A percentile compares a stretch with the other conserved stretches of the same genome.
phyloP scores from a whole-genome alignment of 257 asterid species.

The Pogostemon cablin region DNA sequence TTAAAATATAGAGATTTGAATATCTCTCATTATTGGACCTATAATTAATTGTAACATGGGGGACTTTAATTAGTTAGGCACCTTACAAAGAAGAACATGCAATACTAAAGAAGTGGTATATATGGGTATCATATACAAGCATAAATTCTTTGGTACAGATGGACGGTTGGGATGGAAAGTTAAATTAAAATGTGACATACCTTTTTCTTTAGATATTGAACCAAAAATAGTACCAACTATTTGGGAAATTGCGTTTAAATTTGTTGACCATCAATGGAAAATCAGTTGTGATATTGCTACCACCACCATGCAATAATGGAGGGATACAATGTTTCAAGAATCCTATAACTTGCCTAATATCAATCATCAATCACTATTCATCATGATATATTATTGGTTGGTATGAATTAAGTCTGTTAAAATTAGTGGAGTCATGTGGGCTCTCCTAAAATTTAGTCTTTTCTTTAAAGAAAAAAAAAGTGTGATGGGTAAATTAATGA shows the following conservation, averaged over 20 bases:
- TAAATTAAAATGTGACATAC: background rate
- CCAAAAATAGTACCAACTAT: slow-evolving; percentile 10
- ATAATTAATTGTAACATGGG: background rate
- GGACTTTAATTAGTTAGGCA: background rate
- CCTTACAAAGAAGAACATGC: background rate
- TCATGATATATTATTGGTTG: background rate
- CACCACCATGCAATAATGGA: slow-evolving; percentile 23
- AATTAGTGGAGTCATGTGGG: background rate
- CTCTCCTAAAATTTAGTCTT: too few species aligned
- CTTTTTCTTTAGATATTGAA: background rate
- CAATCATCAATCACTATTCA: background rate
- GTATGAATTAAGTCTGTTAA: background rate
- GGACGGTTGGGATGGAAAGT: slow-evolving; percentile 1
- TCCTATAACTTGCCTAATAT: slow-evolving; percentile 3
- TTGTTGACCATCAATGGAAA: slow-evolving; percentile 25
- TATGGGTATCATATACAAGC: too few species aligned
- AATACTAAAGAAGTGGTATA: background rate
- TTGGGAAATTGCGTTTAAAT: background rate
- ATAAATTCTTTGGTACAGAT: background rate
- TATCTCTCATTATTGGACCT: too few species aligned
- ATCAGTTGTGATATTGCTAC: slow-evolving; percentile 11
- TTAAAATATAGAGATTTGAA: too few species aligned
- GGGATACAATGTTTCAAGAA: slow-evolving; percentile 8
- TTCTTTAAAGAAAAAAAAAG: too few species aligned
- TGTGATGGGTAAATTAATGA: too few species aligned